A percentile compares a stretch with the other conserved stretches of the same genome.
phyloP scores from a whole-genome alignment of 225 moss, liverwort and hornwort genomes.

The Thuidium tamariscinum region DNA sequence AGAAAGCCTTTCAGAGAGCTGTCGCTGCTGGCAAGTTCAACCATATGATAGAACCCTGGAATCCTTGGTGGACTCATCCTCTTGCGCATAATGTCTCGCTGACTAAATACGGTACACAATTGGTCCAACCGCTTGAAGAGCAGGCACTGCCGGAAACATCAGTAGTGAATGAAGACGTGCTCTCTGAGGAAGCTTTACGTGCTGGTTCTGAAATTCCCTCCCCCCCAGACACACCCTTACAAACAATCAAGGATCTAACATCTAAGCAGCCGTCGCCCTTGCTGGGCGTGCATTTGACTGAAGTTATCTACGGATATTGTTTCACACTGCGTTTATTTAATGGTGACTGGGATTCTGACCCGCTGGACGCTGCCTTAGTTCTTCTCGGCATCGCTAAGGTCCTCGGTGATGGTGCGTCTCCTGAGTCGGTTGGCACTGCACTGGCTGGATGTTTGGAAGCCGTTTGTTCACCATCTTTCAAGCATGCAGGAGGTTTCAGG shows the following conservation, averaged over 20 bases:
- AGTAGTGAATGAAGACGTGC: not conserved
- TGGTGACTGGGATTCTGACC: conserved; percentile 78
- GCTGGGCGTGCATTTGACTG: conserved; percentile 59
- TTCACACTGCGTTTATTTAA: conserved; percentile 76
- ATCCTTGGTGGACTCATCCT: conserved; percentile 92
- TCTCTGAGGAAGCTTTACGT: not conserved
- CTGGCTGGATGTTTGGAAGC: conserved; percentile 51
- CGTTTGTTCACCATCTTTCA: conserved; percentile 75
- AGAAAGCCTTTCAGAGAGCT: conserved; percentile 65
- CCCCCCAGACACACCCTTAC: conserved; percentile 55
- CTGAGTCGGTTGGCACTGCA: conserved; percentile 59
- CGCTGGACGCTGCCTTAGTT: conserved; percentile 65
- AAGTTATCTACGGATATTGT: conserved; percentile 72
- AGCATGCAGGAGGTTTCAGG: conserved; percentile 74
- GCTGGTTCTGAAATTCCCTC: conserved; percentile 40
- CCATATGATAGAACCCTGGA: conserved; percentile 83
- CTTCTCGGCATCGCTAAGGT: conserved; percentile 48
- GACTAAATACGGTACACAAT: conserved; percentile 45
- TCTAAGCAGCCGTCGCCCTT: conserved; percentile 66
- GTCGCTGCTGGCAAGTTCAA: conserved; percentile 70
- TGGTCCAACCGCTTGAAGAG: conserved; percentile 36
- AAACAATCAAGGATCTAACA: conserved; percentile 41
- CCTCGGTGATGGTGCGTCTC: conserved; percentile 54
- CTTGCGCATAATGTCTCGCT: conserved; percentile 48
- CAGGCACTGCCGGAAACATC: not conserved